These are phyloP conservation scores for Skeletonema grethae DNA, from an alignment of 108 stramenopile species.

Conservation along the genomic window DNA sequence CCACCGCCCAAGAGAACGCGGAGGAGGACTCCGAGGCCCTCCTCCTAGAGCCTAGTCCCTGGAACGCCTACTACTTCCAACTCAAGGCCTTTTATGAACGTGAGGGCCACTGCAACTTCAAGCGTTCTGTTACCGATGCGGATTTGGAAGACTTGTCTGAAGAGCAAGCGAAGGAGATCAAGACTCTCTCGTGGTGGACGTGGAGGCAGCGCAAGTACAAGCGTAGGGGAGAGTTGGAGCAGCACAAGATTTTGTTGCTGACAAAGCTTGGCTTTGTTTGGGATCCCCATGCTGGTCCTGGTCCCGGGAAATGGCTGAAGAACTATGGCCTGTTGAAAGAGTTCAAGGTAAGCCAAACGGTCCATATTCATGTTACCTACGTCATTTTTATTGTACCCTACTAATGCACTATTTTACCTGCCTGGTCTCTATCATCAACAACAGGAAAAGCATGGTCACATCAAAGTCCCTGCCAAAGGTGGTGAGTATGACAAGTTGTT, in stretches of 20 bases:
- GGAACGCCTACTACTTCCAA: conserved; percentile 39
- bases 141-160: conserved; percentile 27
- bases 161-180: conserved; percentile 28
- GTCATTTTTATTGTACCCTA: too few species aligned
- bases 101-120: conserved; percentile 45
- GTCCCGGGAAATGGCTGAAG: conserved; percentile 45
- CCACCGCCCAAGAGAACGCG: conserved; percentile 12
- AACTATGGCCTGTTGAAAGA: conserved; percentile 30
- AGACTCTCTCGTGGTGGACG: conserved; percentile 42
- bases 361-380: too few species aligned
- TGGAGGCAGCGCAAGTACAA: conserved; percentile 39
- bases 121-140: conserved; percentile 29
- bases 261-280: conserved; percentile 30
- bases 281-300: conserved; percentile 45
- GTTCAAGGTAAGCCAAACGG: conserved; percentile 23
- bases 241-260: conserved; percentile 30
- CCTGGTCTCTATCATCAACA: not conserved
- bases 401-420: not conserved
- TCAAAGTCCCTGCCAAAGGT: conserved; percentile 33
- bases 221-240: conserved; percentile 39
- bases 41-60: conserved; percentile 34
- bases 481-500: conserved; percentile 34
- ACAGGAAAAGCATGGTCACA: conserved; percentile 32
- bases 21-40: conserved; percentile 27
- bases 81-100: conserved; percentile 29